Base-by-base conservation (phyloP, 768 basidiomycete genomes). In the Boletus subcaerulescens region DNA sequence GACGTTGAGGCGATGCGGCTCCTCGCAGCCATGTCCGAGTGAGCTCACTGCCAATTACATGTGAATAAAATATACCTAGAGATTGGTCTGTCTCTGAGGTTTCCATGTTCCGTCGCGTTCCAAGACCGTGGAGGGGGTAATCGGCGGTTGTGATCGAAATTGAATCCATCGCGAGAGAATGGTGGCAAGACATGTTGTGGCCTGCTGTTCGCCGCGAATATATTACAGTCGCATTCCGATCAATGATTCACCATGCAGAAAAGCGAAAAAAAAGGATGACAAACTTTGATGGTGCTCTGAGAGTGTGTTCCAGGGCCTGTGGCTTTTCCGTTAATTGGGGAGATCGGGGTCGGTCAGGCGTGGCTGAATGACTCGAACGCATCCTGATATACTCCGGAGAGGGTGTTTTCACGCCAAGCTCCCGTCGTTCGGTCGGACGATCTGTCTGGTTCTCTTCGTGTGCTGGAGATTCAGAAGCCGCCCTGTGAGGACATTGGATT, bases 111-210 rank as follows among this genome's bases (percentile, higher is more conserved):
- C 43, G 59, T 56, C 45, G 51, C 36, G 45, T 58, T 69, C 65
- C 70, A 70, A 43, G 68, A 61, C 56, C 71, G 67, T 52, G 69
- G 65, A 54, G 57, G 67, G 40, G 70, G 62, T 48, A 72, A 62
- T 51, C 69, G 65, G 41, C 65, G 65, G 69, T 71, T 67, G 33
- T 62, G 69, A 67, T 67, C 67, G 65, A 68, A 65, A 65, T 64
- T 59, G 61, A 63, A 65, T 47, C 61, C 63, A 48, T 71, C 67
- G 48, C 65, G 67, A 57, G 69, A 57, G 52, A 70, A 58, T 57
- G 69, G 62, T 58, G 69, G 69, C 55, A 69, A 59, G 51, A 56
- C 71, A 69, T 71, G 69, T 64, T 64, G 71, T 53, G 57, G 58
- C 67, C 68, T 66, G 67, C 60, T 63, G 69, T 60, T 66, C 61